Percentiles rank a stretch among this genome's conserved stretches.
Conservation (phyloP, 371 early-diverging fungal genomes). For the Zopfochytrium polystomum region DNA sequence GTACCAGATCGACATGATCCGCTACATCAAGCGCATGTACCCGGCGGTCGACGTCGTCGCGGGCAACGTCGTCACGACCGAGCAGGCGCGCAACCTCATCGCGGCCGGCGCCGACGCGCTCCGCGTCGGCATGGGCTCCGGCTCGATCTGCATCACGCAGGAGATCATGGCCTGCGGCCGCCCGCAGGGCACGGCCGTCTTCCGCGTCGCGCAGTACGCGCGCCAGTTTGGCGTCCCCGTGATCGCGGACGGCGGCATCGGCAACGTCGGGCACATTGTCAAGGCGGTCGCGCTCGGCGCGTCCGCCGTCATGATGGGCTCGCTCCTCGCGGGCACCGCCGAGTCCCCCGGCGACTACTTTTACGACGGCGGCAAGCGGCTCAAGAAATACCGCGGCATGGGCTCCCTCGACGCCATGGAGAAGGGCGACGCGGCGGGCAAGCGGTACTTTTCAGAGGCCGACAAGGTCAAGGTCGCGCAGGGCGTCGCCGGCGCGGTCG, state of each 20-base stretch:
- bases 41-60: conserved; percentile 82
- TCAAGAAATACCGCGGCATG: conserved; percentile 98
- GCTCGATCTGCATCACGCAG: conserved; percentile 97
- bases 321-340: conserved; percentile 89
- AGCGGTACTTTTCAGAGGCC: conserved; percentile 93
- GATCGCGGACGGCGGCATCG: conserved; percentile 96
- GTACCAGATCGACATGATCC: conserved; percentile 92
- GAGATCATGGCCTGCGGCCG: conserved; percentile 79
- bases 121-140: conserved; percentile 95
- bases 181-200: conserved; percentile 97
- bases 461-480: conserved; percentile 98
- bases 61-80: conserved; percentile 95
- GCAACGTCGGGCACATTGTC: conserved; percentile 93
- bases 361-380: conserved; percentile 93
- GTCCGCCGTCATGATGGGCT: conserved; percentile 96
- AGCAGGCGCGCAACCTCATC: conserved; percentile 89
- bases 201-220: conserved; percentile 88
- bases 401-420: conserved; percentile 96
- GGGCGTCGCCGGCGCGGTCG: conserved; percentile 88
- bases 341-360: conserved; percentile 97
- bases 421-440: conserved; percentile 65
- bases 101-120: conserved; percentile 94
- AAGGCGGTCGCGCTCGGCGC: conserved; percentile 94
- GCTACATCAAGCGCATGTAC: conserved; percentile 81
- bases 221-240: conserved; percentile 91